phyloP scores from a whole-genome alignment of 2,329 filamentous ascomycete species.

The Pseudogymnoascus destructans region DNA sequence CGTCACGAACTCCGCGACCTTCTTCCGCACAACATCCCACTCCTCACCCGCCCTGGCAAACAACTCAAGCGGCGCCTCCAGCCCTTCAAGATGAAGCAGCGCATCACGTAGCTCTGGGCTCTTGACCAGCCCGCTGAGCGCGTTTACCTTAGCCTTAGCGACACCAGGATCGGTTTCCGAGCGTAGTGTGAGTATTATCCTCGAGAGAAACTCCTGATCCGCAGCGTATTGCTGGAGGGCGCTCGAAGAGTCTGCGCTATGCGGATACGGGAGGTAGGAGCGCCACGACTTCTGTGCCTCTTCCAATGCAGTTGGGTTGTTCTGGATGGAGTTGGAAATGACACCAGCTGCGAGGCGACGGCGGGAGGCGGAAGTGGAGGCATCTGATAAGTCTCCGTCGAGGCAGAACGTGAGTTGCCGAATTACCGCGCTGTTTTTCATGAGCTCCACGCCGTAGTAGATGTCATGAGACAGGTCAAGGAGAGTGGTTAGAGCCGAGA shows the following conservation, averaged over 20 bases:
- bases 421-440: constrained; percentile 40
- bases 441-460: constrained; percentile 53
- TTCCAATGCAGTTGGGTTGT: constrained; percentile 48
- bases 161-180: constrained; percentile 20
- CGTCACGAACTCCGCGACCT: constrained; percentile 43
- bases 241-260: background rate
- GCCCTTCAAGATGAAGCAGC: constrained; percentile 43
- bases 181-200: background rate
- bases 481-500: constrained; percentile 37
- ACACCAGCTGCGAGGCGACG: constrained; percentile 42
- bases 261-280: constrained; percentile 21
- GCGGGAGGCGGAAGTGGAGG: constrained; percentile 12
- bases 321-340: constrained; percentile 45
- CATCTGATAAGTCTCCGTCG: constrained; percentile 14
- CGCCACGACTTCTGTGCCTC: constrained; percentile 38
- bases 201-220: background rate
- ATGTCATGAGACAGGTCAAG: constrained; percentile 54
- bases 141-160: constrained; percentile 31
- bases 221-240: constrained; percentile 3
- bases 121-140: constrained; percentile 44
- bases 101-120: constrained; percentile 37
- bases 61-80: constrained; percentile 40
- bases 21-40: constrained; percentile 39
- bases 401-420: constrained; percentile 46
- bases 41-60: constrained; percentile 35